Conservation (phyloP, 768 basidiomycete genomes). For the Phallus indusiatus region DNA sequence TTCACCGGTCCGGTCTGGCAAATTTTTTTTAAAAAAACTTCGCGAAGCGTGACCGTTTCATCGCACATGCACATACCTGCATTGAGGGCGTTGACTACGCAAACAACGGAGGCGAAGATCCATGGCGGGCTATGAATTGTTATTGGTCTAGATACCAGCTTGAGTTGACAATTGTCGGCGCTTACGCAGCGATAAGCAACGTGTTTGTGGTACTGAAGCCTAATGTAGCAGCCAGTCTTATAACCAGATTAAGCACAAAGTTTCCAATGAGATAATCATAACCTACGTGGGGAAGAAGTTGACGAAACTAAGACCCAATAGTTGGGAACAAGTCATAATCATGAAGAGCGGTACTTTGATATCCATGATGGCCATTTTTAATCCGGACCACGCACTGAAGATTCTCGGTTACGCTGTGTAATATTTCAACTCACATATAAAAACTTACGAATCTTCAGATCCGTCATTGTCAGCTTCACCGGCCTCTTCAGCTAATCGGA, state of each 20-base stretch:
- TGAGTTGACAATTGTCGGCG: neutral
- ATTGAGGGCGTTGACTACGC: constrained; percentile 45
- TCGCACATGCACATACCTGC: constrained; percentile 26
- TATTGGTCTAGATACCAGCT: neutral
- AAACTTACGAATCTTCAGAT: constrained; percentile 44
- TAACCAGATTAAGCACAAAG: neutral
- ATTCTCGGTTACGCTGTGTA: neutral
- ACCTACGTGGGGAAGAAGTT: constrained; percentile 28
- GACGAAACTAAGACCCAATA: constrained; percentile 13
- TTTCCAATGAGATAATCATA: neutral
- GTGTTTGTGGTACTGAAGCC: constrained; percentile 51
- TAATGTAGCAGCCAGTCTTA: constrained; percentile 43
- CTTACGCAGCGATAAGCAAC: constrained; percentile 53
- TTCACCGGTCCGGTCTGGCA: constrained; percentile 47
- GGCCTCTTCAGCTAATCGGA: constrained; percentile 56
- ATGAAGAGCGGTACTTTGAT: constrained; percentile 14
- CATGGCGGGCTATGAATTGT: constrained; percentile 43
- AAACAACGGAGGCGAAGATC: constrained; percentile 44
- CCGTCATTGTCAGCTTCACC: constrained; percentile 59
- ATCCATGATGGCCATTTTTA: constrained; percentile 14
- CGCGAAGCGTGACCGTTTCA: neutral
- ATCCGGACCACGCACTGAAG: constrained; percentile 10
- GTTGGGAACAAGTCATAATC: constrained; percentile 12
- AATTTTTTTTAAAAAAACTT: neutral
- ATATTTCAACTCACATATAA: neutral